Conservation (phyloP, 1,284 basidiomycete genomes). For the Ustilago nuda region DNA sequence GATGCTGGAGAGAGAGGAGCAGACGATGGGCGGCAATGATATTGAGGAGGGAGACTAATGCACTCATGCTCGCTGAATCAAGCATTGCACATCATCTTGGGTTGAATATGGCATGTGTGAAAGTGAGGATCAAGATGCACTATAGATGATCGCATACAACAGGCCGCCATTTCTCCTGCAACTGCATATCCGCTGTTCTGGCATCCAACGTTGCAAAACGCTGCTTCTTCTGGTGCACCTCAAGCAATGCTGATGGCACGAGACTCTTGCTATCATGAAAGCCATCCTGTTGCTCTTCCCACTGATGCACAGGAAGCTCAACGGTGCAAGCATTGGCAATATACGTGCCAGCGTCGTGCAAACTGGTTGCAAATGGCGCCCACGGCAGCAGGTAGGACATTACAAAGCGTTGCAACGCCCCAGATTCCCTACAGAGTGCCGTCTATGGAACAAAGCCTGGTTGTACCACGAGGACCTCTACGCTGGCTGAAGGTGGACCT, state of each 20-base stretch:
- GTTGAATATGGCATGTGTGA: background rate
- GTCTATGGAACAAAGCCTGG: slow-evolving; percentile 52
- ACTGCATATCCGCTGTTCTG: slow-evolving; percentile 30
- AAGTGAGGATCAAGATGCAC: background rate
- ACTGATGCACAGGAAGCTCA: slow-evolving; percentile 5
- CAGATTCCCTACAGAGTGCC: slow-evolving; percentile 29
- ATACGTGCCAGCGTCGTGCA: slow-evolving; percentile 38
- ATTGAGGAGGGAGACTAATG: slow-evolving; percentile 48
- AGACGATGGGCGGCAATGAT: slow-evolving; percentile 44
- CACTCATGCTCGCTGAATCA: background rate
- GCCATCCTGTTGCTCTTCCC: slow-evolving; percentile 17
- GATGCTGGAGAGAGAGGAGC: slow-evolving; percentile 51
- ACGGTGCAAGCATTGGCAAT: slow-evolving; percentile 42
- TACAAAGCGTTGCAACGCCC: slow-evolving; percentile 24
- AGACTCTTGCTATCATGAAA: slow-evolving; percentile 13
- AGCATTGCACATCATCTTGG: background rate
- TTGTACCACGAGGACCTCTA: slow-evolving; percentile 46
- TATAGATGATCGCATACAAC: slow-evolving; percentile 23
- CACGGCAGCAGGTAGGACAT: slow-evolving; percentile 47
- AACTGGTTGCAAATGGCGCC: slow-evolving; percentile 38
- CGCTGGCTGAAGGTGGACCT: background rate
- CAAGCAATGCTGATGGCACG: slow-evolving; percentile 31
- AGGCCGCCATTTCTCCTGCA: slow-evolving; percentile 52
- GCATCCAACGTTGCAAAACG: slow-evolving; percentile 30
- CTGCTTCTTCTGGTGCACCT: slow-evolving; percentile 32